Evolutionary conservation across 2,329 filamentous ascomycete species (phyloP).

Genomic region (Penicillium italicum): DNA sequence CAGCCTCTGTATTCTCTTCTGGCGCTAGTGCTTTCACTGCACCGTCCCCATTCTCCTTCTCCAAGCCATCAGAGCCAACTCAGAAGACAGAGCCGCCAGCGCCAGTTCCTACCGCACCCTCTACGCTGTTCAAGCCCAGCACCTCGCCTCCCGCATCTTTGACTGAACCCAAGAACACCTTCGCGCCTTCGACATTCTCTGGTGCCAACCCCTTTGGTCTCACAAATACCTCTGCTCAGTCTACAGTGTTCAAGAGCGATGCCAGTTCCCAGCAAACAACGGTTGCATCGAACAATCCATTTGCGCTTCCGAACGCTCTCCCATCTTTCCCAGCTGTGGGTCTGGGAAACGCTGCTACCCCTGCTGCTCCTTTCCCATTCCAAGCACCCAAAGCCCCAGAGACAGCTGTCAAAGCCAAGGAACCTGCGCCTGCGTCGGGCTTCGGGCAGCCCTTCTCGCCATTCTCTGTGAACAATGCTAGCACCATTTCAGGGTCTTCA

Average conservation of each 20-base stretch:
- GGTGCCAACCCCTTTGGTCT: neutral
- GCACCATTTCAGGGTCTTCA: neutral
- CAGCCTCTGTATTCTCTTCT: neutral
- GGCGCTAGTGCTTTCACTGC: neutral
- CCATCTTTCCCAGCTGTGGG: neutral
- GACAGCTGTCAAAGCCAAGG: neutral
- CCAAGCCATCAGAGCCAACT: neutral
- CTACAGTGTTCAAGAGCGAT: neutral
- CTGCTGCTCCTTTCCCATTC: neutral
- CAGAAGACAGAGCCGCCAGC: neutral
- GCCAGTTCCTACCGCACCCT: neutral
- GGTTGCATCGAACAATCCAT: neutral
- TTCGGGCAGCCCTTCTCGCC: neutral
- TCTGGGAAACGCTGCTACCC: neutral
- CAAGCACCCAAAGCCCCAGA: neutral
- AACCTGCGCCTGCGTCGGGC: neutral
- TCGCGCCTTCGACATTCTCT: neutral
- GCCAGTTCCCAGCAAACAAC: neutral
- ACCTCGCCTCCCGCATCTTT: neutral
- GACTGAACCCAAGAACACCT: neutral
- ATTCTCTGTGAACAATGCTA: neutral
- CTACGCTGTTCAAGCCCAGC: neutral
- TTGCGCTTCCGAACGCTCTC: neutral
- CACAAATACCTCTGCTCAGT: neutral
- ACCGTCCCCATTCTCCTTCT: slow-evolving; percentile 1